A percentile compares a stretch with the other conserved stretches of the same genome.
phyloP scores from a whole-genome alignment of 352 stramenopile genomes.

The Pythium dissotocum region DNA sequence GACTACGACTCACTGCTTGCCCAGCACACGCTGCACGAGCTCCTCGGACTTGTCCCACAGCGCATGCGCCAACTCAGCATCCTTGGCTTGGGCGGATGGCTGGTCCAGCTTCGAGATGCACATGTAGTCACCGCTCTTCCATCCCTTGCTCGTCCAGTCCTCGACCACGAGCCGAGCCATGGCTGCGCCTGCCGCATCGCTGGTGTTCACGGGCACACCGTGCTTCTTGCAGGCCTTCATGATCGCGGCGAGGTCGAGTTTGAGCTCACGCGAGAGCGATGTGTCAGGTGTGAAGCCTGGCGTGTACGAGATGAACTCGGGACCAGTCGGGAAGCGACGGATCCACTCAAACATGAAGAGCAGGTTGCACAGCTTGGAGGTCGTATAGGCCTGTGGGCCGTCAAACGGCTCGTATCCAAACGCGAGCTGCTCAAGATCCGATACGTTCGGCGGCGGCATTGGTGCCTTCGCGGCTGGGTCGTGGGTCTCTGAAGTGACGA shows the following conservation, averaged over 20 bases:
- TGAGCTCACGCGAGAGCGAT: constrained; percentile 17
- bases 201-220: constrained; percentile 20
- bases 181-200: constrained; percentile 24
- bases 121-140: constrained; percentile 31
- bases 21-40: constrained; percentile 18
- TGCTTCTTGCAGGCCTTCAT: constrained; percentile 14
- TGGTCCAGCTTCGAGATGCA: constrained; percentile 31
- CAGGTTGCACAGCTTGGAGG: constrained; percentile 37
- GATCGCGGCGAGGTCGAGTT: neutral
- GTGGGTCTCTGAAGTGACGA: constrained; percentile 31
- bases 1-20: too few relatives aligned
- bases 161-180: constrained; percentile 30
- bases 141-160: constrained; percentile 13
- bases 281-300: constrained; percentile 25
- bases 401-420: constrained; percentile 35
- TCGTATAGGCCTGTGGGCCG: constrained; percentile 26
- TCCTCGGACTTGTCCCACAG: constrained; percentile 36
- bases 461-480: constrained; percentile 30
- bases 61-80: constrained; percentile 21
- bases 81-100: constrained; percentile 30
- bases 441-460: constrained; percentile 22
- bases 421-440: constrained; percentile 29
- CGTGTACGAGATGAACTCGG: constrained; percentile 23
- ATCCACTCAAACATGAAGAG: constrained; percentile 29
- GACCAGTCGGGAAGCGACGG: constrained; percentile 24